Conservation (phyloP, 352 stramenopile species). For the Phytopythium montanum region DNA sequence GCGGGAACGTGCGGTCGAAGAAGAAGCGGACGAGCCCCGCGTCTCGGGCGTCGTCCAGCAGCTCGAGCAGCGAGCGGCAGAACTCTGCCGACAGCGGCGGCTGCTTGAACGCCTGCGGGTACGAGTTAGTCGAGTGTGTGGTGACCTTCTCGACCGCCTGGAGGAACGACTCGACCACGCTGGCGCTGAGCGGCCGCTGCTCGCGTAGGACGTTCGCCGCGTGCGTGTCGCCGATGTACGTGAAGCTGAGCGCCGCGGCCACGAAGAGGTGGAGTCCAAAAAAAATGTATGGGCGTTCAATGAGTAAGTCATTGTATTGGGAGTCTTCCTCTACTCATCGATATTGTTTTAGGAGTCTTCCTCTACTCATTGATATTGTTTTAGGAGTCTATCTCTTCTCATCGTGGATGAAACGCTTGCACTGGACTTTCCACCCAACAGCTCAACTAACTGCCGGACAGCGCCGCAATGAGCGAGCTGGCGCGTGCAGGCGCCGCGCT, state of each 20-base stretch:
- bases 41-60: constrained; percentile 10
- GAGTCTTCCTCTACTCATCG: too few relatives aligned
- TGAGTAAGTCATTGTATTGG: too few relatives aligned
- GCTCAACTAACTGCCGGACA: too few relatives aligned
- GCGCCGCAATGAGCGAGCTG: constrained; percentile 15
- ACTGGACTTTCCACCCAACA: too few relatives aligned
- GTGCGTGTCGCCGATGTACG: constrained; percentile 7
- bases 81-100: constrained; percentile 6
- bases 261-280: too few relatives aligned
- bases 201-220: constrained; percentile 6
- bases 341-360: too few relatives aligned
- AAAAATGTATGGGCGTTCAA: too few relatives aligned
- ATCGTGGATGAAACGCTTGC: too few relatives aligned
- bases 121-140: not conserved
- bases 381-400: too few relatives aligned
- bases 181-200: constrained; percentile 1
- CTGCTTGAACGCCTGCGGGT: not conserved
- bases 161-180: constrained; percentile 8
- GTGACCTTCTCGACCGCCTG: constrained; percentile 2
- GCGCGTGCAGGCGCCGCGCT: constrained; percentile 21
- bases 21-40: constrained; percentile 10
- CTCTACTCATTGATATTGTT: too few relatives aligned
- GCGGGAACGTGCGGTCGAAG: constrained; percentile 12
- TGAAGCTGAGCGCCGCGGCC: constrained; percentile 6
- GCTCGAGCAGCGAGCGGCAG: constrained; percentile 4